A percentile compares a stretch with the other conserved stretches of the same genome.
phyloP scores from a whole-genome alignment of 495 filamentous ascomycete genomes.

The Aspergillus baeticus region DNA sequence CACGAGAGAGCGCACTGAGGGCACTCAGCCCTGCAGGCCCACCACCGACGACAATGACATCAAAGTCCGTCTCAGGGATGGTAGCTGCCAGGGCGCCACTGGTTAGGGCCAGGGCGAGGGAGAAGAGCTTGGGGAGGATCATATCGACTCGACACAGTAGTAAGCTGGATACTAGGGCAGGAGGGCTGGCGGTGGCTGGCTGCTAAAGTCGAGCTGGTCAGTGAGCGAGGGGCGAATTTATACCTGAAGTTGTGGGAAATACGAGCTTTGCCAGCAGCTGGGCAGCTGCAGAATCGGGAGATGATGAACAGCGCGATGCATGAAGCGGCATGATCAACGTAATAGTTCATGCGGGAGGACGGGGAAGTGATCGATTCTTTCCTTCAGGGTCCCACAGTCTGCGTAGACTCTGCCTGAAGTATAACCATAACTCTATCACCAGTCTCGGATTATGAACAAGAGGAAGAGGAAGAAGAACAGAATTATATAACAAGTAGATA shows the following conservation, averaged over 20 bases:
- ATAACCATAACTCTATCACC: no score
- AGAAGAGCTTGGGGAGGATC: constrained; percentile 12
- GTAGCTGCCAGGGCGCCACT: constrained; percentile 16
- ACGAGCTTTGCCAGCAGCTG: background rate
- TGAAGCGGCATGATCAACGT: constrained; percentile 2
- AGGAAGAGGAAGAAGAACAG: background rate
- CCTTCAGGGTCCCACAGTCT: no score
- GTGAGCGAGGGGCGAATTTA: no score
- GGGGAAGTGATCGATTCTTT: no score
- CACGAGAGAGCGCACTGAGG: constrained; percentile 54
- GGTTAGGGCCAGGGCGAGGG: constrained; percentile 11
- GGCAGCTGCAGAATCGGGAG: background rate
- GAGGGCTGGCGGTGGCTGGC: no score
- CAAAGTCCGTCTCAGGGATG: constrained; percentile 26
- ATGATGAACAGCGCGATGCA: constrained; percentile 2
- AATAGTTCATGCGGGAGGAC: constrained; percentile 19
- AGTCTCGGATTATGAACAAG: background rate
- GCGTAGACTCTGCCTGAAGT: no score
- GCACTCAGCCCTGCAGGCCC: constrained; percentile 43
- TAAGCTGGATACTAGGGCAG: background rate
- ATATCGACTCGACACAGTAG: background rate
- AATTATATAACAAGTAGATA: no score
- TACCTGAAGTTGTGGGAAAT: no score
- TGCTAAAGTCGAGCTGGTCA: no score
- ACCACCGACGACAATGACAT: constrained; percentile 38